Percentiles rank a stretch among this genome's conserved stretches.
Evolutionary conservation across 2,329 filamentous ascomycete genomes (phyloP).

Genomic region (Aspergillus puulaauensis): DNA sequence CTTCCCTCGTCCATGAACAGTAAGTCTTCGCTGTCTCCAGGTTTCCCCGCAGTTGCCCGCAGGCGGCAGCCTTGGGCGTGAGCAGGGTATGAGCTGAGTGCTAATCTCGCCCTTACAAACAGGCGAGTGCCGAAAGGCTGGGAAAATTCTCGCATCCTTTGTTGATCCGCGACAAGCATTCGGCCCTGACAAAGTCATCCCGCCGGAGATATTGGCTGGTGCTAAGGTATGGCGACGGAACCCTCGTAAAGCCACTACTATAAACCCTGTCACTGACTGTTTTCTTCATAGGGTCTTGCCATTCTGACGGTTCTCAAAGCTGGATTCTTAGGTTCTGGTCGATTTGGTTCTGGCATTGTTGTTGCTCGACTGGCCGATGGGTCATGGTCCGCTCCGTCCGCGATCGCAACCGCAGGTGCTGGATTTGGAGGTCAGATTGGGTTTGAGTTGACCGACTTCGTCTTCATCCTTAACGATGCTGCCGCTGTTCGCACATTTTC

Average conservation of each 20-base stretch:
- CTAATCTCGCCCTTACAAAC: conserved; percentile 30
- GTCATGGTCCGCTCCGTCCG: conserved; percentile 51
- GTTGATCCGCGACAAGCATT: conserved; percentile 91
- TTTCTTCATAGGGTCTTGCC: conserved; percentile 44
- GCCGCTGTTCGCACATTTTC: conserved; percentile 90
- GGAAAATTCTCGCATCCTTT: conserved; percentile 92
- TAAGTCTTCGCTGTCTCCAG: conserved; percentile 30
- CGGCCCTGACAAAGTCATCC: conserved; percentile 95
- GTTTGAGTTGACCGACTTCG: conserved; percentile 65
- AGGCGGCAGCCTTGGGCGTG: conserved; percentile 7
- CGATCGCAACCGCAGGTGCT: conserved; percentile 49
- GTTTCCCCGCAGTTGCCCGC: conserved; percentile 34
- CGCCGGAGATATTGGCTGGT: conserved; percentile 80
- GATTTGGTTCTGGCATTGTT: conserved; percentile 51
- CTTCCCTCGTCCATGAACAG: conserved; percentile 50
- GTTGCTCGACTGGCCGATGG: conserved; percentile 51
- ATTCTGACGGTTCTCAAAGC: conserved; percentile 52
- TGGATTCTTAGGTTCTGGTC: conserved; percentile 51
- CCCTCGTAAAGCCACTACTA: neutral
- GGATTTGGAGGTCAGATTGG: conserved; percentile 53
- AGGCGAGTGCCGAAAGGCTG: conserved; percentile 98
- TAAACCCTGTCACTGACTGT: conserved; percentile 9
- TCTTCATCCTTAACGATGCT: conserved; percentile 95
- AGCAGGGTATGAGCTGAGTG: conserved; percentile 18
- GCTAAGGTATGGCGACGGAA: conserved; percentile 68